phyloP scores from a whole-genome alignment of 176 grass and related monocot genomes.

The Carex cristatella region DNA sequence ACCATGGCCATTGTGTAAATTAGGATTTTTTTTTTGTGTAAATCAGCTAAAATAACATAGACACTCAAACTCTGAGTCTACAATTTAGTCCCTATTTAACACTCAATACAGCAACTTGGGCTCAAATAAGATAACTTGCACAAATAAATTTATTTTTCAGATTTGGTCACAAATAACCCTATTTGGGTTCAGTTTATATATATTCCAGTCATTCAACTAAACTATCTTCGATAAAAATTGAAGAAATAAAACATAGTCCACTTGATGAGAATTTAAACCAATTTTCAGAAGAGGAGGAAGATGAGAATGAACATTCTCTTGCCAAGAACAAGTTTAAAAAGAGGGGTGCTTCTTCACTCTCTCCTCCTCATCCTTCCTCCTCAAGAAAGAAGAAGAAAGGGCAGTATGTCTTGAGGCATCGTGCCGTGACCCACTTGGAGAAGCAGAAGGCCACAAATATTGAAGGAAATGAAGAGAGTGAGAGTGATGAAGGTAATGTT shows the following conservation, averaged over 20 bases:
- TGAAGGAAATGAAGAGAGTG: background rate
- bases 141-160: background rate
- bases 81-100: background rate
- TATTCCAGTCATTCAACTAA: background rate
- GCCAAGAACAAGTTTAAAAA: too few species aligned
- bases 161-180: background rate
- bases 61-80: background rate
- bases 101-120: background rate
- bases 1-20: background rate
- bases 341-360: too few species aligned
- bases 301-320: background rate
- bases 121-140: too few species aligned
- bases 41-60: background rate
- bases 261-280: background rate
- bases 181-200: background rate
- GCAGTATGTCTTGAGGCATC: too few species aligned
- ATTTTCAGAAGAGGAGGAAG: background rate
- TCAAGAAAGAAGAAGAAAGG: too few species aligned
- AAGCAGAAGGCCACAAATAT: background rate
- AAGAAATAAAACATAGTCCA: background rate
- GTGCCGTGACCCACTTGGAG: too few species aligned
- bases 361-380: too few species aligned
- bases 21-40: background rate
- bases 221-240: background rate
- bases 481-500: background rate